Base-by-base conservation (phyloP, 116 monocot genomes). In the Posidonia oceanica region DNA sequence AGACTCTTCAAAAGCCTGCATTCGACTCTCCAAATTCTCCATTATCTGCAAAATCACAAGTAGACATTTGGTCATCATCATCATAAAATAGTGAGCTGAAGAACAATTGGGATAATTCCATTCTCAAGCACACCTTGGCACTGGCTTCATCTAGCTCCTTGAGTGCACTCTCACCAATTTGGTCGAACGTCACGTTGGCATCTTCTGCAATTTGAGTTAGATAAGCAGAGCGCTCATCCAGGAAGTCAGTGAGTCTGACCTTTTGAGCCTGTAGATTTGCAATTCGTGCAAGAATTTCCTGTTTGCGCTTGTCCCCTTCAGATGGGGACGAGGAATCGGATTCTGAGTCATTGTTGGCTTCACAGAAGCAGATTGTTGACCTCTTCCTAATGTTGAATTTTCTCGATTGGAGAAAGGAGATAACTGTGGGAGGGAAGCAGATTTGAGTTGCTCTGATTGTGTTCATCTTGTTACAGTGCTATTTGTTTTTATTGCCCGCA, bases 261-360 rank as follows among this genome's bases (percentile, higher is more conserved):
- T 88, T 95, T 68, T 91, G 81, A 0, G 91, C 63, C 53, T 91
- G 91, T n/a, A 95, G 84, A 82, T 86, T 88, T 3, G 83, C 91
- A 39, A 91, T 95, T 29, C 67, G 72, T 7, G 81, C 91, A n/a
- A 91, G 91, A 11, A 91, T 60, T 16, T 95, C 95, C 76, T 95
- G 95, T 75, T 83, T 84, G 5, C 75, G 74, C 75, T 79, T 85
- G 78, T 91, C 86, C 1, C 86, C 91, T 38, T 85, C 82, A 0
- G 72, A 39, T 3, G 75, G 40, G 0, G 81, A 54, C 4, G 77
- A 59, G 22, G 79, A 55, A 29, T 58, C 77, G 7, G 85, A 77
- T 12, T 57, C 71, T 14, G 75, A 63, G 4, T 77, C 82, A 52
- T 82, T 67, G 22, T 82, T 76, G 75, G 80, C 63, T 75, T 79